Evolutionary conservation across 148 eudicot species (phyloP).

Genomic region (Pharnaceum exiguum): DNA sequence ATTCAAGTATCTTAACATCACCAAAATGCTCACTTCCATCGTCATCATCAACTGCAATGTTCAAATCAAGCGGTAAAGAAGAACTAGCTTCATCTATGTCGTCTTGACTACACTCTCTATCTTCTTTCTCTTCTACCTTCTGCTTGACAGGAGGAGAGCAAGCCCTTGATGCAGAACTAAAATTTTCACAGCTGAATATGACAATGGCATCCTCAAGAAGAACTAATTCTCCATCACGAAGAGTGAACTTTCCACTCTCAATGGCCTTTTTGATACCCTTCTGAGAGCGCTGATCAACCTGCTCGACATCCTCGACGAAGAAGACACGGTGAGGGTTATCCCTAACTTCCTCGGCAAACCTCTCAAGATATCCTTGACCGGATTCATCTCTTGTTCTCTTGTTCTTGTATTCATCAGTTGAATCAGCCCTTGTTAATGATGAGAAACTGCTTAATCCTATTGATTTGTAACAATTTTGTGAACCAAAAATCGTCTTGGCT

Average conservation of each 20-base stretch:
- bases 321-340: conserved; percentile 66
- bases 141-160: conserved; percentile 49
- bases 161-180: conserved; percentile 49
- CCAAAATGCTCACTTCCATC: conserved; percentile 15
- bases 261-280: conserved; percentile 49
- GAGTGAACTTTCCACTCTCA: conserved; percentile 35
- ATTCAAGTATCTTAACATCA: conserved; percentile 31
- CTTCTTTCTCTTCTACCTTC: conserved; percentile 20
- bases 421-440: conserved; percentile 39
- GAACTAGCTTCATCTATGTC: conserved; percentile 17
- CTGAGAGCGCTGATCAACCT: conserved; percentile 38
- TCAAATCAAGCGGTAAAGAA: conserved; percentile 47
- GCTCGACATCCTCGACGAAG: conserved; percentile 59
- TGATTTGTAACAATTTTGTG: conserved; percentile 26
- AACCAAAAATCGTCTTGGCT: conserved; percentile 50
- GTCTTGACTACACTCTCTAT: conserved; percentile 11
- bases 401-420: conserved; percentile 34
- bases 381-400: conserved; percentile 54
- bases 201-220: conserved; percentile 58
- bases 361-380: conserved; percentile 34
- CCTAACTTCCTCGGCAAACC: conserved; percentile 38
- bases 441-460: conserved; percentile 41
- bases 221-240: conserved; percentile 30
- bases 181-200: conserved; percentile 57
- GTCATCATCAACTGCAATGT: conserved; percentile 29